These are phyloP conservation scores for Mortierella alpina DNA, from an alignment of 192 early-diverging fungal species.

Conservation along the genomic window DNA sequence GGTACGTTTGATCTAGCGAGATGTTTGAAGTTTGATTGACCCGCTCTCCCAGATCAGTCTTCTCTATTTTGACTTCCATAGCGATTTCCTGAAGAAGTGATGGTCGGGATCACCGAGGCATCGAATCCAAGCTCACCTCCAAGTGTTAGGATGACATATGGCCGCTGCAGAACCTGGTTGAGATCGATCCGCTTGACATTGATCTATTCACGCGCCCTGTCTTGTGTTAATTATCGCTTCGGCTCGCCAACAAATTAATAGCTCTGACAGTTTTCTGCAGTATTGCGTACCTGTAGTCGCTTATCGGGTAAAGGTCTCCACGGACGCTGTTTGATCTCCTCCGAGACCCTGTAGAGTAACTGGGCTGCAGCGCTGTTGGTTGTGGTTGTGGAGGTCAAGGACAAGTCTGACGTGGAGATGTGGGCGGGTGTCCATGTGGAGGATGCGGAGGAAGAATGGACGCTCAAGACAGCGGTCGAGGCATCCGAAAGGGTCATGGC, in stretches of 20 bases:
- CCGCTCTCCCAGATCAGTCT: too few species aligned
- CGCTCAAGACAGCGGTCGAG: neutral
- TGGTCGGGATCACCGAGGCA: neutral
- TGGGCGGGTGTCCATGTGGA: neutral
- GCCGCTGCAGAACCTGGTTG: conserved; percentile 65
- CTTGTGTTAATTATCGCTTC: neutral
- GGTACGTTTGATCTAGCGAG: conserved; percentile 67
- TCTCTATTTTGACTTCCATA: neutral
- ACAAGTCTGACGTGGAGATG: neutral
- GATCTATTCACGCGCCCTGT: conserved; percentile 45
- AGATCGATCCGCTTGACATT: conserved; percentile 68
- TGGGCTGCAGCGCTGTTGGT: conserved; percentile 27
- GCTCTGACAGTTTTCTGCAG: neutral
- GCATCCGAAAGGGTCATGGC: neutral
- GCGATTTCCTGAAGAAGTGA: neutral
- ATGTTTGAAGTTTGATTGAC: too few species aligned
- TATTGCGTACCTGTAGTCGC: conserved; percentile 34
- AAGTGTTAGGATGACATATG: conserved; percentile 73
- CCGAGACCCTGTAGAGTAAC: conserved; percentile 32
- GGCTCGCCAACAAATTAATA: conserved; percentile 58
- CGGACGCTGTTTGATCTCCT: conserved; percentile 46
- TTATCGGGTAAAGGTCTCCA: conserved; percentile 51
- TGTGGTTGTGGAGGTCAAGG: neutral
- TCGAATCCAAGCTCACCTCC: conserved; percentile 53
- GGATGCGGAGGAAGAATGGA: neutral